These are phyloP conservation scores for Lichtheimia hyalospora DNA, from an alignment of 371 early-diverging fungal species.

Conservation along the genomic window DNA sequence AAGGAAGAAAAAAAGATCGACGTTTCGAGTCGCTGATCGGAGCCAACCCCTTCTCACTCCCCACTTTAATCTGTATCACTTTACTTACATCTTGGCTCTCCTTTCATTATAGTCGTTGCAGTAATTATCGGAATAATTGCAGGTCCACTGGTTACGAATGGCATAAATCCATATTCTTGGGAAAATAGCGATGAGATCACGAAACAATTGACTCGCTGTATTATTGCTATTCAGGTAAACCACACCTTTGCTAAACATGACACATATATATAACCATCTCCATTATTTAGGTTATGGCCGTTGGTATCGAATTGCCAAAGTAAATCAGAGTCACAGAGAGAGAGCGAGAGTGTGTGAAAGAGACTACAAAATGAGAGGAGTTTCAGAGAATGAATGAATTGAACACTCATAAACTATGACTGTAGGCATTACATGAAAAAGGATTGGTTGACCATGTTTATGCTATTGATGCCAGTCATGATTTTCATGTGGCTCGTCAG, in stretches of 20 bases:
- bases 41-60: not conserved
- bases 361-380: not conserved
- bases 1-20: not conserved
- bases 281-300: conserved; percentile 77
- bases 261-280: not conserved
- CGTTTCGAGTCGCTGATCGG: too few species aligned
- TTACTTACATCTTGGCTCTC: not conserved
- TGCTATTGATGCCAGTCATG: conserved; percentile 88
- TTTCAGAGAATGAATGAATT: not conserved
- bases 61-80: not conserved
- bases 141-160: conserved; percentile 69
- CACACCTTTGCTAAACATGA: not conserved
- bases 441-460: conserved; percentile 65
- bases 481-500: conserved; percentile 83
- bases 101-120: conserved; percentile 68
- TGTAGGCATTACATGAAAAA: conserved; percentile 51
- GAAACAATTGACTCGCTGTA: conserved; percentile 74
- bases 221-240: conserved; percentile 76
- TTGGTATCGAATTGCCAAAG: conserved; percentile 84
- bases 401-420: not conserved
- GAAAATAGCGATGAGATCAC: conserved; percentile 55
- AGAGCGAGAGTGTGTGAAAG: not conserved
- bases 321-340: conserved; percentile 19
- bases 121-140: conserved; percentile 88
- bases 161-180: conserved; percentile 65